Conservation (phyloP, 108 stramenopile species). For the Nitzschia sp. region DNA sequence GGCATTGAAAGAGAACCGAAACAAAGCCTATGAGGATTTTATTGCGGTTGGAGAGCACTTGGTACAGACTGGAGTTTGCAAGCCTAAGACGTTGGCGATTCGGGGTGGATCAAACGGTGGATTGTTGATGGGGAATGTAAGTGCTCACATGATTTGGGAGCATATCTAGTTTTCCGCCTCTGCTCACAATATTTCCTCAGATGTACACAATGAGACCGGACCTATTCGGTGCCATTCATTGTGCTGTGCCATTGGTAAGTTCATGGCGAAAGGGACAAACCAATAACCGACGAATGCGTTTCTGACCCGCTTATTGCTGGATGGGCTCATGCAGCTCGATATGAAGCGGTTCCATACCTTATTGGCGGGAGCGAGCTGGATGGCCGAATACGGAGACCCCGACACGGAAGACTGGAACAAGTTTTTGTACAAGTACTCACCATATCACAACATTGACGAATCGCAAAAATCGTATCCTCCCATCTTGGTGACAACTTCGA, state of each 20-base stretch:
- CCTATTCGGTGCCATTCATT: constrained; percentile 93
- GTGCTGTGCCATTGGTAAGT: constrained; percentile 87
- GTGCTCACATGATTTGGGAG: too few relatives aligned
- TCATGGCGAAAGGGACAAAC: not conserved
- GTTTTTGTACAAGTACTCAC: constrained; percentile 84
- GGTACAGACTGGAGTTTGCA: constrained; percentile 68
- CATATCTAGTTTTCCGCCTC: not conserved
- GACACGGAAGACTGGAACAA: constrained; percentile 92
- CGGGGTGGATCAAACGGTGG: constrained; percentile 98
- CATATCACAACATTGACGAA: constrained; percentile 88
- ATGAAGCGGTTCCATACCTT: constrained; percentile 89
- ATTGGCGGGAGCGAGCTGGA: constrained; percentile 94
- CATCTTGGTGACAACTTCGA: constrained; percentile 85
- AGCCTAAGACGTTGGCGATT: constrained; percentile 82
- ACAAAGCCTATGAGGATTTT: constrained; percentile 97
- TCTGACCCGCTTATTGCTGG: too few relatives aligned
- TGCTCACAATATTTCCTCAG: not conserved
- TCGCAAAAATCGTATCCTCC: constrained; percentile 60
- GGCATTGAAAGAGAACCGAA: constrained; percentile 75
- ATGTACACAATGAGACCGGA: constrained; percentile 92
- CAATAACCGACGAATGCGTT: too few relatives aligned
- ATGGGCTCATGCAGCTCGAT: constrained; percentile 79
- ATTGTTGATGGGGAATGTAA: constrained; percentile 79
- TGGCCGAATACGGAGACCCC: constrained; percentile 97
- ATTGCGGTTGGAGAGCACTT: constrained; percentile 91